Percentiles rank a stretch among this genome's conserved stretches.
Evolutionary conservation across 306 rosid species (phyloP).

Genomic region (Fagus crenata): DNA sequence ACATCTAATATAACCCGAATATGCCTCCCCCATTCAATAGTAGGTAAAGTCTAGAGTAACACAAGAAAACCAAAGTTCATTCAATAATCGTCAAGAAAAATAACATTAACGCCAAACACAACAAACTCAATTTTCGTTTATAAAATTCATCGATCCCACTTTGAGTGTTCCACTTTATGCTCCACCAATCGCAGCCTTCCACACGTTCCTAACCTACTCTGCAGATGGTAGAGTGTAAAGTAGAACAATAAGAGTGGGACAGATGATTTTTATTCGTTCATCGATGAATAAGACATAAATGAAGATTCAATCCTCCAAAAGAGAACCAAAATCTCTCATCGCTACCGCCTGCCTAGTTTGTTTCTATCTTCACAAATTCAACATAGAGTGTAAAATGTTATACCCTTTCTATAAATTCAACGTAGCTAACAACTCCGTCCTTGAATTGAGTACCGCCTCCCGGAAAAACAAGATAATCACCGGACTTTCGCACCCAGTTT

Average conservation of each 20-base stretch:
- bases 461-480: slow-evolving; percentile 73
- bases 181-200: no score
- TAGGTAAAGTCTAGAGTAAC: slow-evolving; percentile 49
- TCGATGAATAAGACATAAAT: no score
- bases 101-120: slow-evolving; percentile 7
- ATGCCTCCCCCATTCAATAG: slow-evolving; percentile 73
- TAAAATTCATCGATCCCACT: no score
- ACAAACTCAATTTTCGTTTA: neutral
- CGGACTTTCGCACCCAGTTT: neutral
- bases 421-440: slow-evolving; percentile 74
- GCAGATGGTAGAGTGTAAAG: no score
- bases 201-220: no score
- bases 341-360: neutral
- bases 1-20: slow-evolving; percentile 80
- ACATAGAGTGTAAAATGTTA: neutral
- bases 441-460: slow-evolving; percentile 99
- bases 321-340: neutral
- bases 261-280: no score
- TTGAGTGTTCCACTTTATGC: no score
- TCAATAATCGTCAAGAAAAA: slow-evolving; percentile 9
- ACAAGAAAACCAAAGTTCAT: slow-evolving; percentile 16
- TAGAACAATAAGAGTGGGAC: no score
- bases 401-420: slow-evolving; percentile 68
- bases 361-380: neutral
- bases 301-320: no score